phyloP scores from a whole-genome alignment of 129 eudicot genomes.

The Tanacetum coccineum region DNA sequence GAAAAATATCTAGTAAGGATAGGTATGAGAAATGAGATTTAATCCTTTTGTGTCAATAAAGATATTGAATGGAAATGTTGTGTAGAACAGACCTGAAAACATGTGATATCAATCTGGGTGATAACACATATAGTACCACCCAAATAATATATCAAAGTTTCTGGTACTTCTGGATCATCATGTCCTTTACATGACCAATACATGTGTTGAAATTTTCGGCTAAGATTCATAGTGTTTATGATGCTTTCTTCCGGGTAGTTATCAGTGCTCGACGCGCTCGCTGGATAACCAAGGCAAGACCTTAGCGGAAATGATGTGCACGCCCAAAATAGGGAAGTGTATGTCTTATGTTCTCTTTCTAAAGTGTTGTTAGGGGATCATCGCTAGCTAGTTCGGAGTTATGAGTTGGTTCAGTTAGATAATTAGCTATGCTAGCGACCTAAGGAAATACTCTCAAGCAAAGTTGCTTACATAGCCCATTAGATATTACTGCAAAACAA shows the following conservation, averaged over 20 bases:
- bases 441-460: slow-evolving; percentile 52
- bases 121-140: slow-evolving; percentile 43
- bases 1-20: too few relatives aligned
- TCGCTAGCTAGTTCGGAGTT: slow-evolving; percentile 4
- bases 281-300: slow-evolving; percentile 44
- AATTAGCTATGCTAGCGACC: slow-evolving; percentile 33
- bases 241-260: slow-evolving; percentile 58
- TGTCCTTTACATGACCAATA: slow-evolving; percentile 87
- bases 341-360: slow-evolving; percentile 39
- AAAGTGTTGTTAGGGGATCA: slow-evolving; percentile 12
- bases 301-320: slow-evolving; percentile 28
- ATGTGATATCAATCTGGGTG: slow-evolving; percentile 49
- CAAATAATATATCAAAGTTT: slow-evolving; percentile 51
- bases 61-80: too few relatives aligned
- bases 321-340: slow-evolving; percentile 49
- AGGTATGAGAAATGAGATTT: too few relatives aligned
- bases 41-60: too few relatives aligned
- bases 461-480: slow-evolving; percentile 54
- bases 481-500: slow-evolving; percentile 44
- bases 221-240: slow-evolving; percentile 48
- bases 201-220: slow-evolving; percentile 19
- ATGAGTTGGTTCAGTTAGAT: slow-evolving; percentile 12
- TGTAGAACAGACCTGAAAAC: slow-evolving; percentile 52
- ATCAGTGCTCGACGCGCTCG: slow-evolving; percentile 77
- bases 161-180: slow-evolving; percentile 54